Evolutionary conservation across 805 yeast genomes (phyloP).

Genomic region (Candida sonorensis): DNA sequence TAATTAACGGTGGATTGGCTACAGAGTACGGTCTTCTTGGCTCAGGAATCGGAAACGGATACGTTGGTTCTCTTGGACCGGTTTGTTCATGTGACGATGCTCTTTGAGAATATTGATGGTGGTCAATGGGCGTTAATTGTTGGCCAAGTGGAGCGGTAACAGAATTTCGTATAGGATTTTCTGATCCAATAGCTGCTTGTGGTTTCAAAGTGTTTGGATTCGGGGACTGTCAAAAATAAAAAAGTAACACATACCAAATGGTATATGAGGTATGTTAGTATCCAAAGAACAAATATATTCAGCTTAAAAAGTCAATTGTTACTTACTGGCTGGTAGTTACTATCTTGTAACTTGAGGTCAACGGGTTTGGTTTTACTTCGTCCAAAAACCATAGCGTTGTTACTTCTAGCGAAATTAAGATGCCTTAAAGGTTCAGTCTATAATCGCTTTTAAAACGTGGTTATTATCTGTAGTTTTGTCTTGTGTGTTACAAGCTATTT

Average conservation of each 20-base stretch:
- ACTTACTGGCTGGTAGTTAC: slow-evolving; percentile 17
- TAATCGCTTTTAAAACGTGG: no score
- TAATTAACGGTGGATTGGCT: no score
- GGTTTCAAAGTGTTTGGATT: slow-evolving; percentile 16
- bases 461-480: no score
- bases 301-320: no score
- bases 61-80: slow-evolving; percentile 2
- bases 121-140: no score
- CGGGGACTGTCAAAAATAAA: slow-evolving; percentile 8
- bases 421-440: no score
- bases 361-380: slow-evolving; percentile 14
- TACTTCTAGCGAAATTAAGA: no score
- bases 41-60: slow-evolving; percentile 9
- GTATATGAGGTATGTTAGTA: no score
- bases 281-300: no score
- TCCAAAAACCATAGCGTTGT: slow-evolving; percentile 13
- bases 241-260: neutral
- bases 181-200: slow-evolving; percentile 13
- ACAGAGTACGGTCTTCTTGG: no score
- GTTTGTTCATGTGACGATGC: neutral
- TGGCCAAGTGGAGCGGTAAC: slow-evolving; percentile 1
- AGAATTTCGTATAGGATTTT: neutral
- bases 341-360: slow-evolving; percentile 14
- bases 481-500: no score
- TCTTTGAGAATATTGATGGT: no score